Base-by-base conservation (phyloP, 345 rosid genomes). In the Bruguiera sexangula region DNA sequence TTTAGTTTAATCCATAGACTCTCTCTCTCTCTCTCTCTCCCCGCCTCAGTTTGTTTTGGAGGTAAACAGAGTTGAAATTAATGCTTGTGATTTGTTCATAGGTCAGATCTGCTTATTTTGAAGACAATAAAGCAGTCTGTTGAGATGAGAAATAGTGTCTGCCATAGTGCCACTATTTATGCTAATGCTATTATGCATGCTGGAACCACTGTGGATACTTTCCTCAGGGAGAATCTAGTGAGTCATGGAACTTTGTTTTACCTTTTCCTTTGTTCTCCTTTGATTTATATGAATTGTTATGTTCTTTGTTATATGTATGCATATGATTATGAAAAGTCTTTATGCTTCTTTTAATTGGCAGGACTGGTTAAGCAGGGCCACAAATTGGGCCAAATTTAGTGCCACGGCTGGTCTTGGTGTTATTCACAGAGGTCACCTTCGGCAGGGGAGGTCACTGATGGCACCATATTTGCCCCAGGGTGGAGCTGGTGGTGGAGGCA, bases 181-280 rank as follows among this genome's bases (percentile, higher is more conserved):
- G 93, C 99, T 34, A 92, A 96, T 83, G 99, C 99, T 31, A 86
- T 96, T 63, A 96, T 96, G 99, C 99, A 96, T 82, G 99, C 99
- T 82, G 99, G 99, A 70, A 96, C 99, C 37, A 92, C 99, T 32
- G 99, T 96, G 68, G 98, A 96, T 77, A 96, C 99, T 3, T 96
- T 96, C 81, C 88, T 96, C 50, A 88, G 98, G 85, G 99, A 96
- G 72, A 96, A 96, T 82, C 75, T 92, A 89, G 99, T 96, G 77
- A 75, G 63, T n/a, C 24, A 29, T 31, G 30, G 63, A 43, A 75
- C 62, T 46, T 52, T 37, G 55, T 31, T 66, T 22, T 16, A 48
- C 50, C 20, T 60, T 16, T 70, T 46, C n/a, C 24, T 69, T 62
- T 31, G 5, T 73, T 21, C 50, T 26, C 27, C 65, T 48, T 52